These are phyloP conservation scores for Herpotrichia juniperi DNA, from an alignment of 2,329 filamentous ascomycete species.

Conservation along the genomic window DNA sequence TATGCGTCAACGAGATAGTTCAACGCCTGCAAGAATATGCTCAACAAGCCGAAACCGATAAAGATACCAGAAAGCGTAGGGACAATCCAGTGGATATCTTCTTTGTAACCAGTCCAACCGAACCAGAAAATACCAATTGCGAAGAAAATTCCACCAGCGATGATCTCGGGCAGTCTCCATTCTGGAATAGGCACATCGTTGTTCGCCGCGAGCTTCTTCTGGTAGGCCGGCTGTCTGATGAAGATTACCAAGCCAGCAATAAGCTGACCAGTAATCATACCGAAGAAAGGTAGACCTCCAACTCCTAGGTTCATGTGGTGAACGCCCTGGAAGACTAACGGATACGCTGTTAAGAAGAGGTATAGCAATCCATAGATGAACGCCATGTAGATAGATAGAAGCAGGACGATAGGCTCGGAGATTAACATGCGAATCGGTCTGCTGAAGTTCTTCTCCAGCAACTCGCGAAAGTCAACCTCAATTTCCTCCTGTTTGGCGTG, in stretches of 20 bases:
- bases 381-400: conserved; percentile 48
- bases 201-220: conserved; percentile 55
- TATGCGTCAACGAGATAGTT: conserved; percentile 68
- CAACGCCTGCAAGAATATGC: conserved; percentile 63
- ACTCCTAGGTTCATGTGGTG: conserved; percentile 74
- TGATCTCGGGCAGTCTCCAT: conserved; percentile 63
- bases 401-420: conserved; percentile 55
- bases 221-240: conserved; percentile 70
- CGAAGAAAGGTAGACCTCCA: conserved; percentile 82
- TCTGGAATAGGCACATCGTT: conserved; percentile 60
- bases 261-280: conserved; percentile 78
- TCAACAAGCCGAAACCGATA: conserved; percentile 63
- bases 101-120: conserved; percentile 51
- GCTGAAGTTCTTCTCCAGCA: conserved; percentile 61
- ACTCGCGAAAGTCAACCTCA: conserved; percentile 56
- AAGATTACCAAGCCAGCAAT: conserved; percentile 70
- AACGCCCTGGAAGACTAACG: conserved; percentile 75
- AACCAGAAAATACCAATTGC: conserved; percentile 47
- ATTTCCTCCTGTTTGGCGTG: conserved; percentile 63
- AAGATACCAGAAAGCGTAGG: conserved; percentile 55
- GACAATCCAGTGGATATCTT: conserved; percentile 50
- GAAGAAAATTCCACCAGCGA: conserved; percentile 58
- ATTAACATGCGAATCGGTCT: conserved; percentile 56
- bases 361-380: conserved; percentile 73
- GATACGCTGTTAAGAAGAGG: conserved; percentile 84